Percentiles rank a stretch among this genome's conserved stretches.
These are phyloP conservation scores for Salix udensis DNA, from an alignment of 345 rosid species.

Conservation along the genomic window DNA sequence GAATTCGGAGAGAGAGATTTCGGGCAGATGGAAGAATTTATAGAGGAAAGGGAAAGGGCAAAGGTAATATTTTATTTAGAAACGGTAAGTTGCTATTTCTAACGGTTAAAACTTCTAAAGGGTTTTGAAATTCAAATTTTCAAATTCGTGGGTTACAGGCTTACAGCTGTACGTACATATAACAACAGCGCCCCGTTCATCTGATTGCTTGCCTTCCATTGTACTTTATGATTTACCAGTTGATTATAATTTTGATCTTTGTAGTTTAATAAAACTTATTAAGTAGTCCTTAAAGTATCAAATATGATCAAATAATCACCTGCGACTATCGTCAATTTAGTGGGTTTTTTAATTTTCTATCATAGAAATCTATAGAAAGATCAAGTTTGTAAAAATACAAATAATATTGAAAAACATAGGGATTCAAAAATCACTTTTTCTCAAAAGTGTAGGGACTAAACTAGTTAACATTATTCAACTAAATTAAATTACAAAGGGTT, in stretches of 20 bases:
- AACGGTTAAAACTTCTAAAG: neutral
- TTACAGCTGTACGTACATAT: conserved; percentile 12
- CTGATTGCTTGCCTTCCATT: neutral
- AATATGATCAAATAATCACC: neutral
- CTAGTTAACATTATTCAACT: too few relatives aligned
- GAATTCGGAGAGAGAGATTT: neutral
- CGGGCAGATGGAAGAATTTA: neutral
- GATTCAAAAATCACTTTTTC: too few relatives aligned
- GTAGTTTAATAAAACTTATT: neutral
- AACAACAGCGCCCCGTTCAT: neutral
- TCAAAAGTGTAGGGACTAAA: too few relatives aligned
- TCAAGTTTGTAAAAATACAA: too few relatives aligned
- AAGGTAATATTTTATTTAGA: neutral
- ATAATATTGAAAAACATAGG: too few relatives aligned
- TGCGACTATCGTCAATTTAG: too few relatives aligned
- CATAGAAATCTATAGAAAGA: too few relatives aligned
- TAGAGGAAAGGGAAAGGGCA: neutral
- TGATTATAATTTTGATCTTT: neutral
- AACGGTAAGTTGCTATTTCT: neutral
- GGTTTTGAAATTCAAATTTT: conserved; percentile 11
- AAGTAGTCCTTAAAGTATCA: neutral
- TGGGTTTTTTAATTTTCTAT: too few relatives aligned
- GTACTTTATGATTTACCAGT: neutral
- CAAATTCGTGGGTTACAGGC: neutral
- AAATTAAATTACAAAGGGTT: too few relatives aligned